phyloP scores from a whole-genome alignment of 2,329 filamentous ascomycete genomes.

The Beauveria rudraprayagi region DNA sequence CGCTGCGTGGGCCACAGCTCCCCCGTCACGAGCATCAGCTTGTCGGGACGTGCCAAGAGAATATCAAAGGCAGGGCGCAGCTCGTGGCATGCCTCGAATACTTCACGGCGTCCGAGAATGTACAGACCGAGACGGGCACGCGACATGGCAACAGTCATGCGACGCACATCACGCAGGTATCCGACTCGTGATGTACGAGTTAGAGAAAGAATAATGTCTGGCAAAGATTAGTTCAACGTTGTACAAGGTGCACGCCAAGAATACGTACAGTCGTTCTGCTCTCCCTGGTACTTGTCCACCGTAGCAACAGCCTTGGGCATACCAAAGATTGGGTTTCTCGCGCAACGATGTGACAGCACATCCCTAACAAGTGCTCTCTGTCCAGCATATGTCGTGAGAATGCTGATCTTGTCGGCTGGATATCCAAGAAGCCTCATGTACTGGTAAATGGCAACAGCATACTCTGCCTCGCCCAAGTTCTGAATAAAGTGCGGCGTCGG shows the following conservation, averaged over 20 bases:
- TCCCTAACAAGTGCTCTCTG: slow-evolving; percentile 84
- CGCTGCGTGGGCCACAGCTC: slow-evolving; percentile 75
- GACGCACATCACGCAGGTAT: slow-evolving; percentile 86
- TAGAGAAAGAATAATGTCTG: slow-evolving; percentile 88
- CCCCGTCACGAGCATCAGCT: slow-evolving; percentile 70
- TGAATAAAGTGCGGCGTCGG: slow-evolving; percentile 93
- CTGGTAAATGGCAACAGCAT: slow-evolving; percentile 88
- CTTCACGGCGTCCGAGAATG: slow-evolving; percentile 75
- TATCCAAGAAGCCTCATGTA: slow-evolving; percentile 97
- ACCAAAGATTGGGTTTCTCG: slow-evolving; percentile 76
- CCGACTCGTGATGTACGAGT: slow-evolving; percentile 83
- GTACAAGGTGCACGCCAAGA: not conserved
- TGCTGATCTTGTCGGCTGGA: slow-evolving; percentile 72
- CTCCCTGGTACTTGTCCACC: slow-evolving; percentile 97
- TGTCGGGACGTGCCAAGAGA: slow-evolving; percentile 69
- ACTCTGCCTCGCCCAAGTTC: slow-evolving; percentile 94
- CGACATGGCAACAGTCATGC: slow-evolving; percentile 88
- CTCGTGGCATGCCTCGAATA: slow-evolving; percentile 86
- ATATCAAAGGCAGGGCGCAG: slow-evolving; percentile 78
- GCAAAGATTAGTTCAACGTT: slow-evolving; percentile 15
- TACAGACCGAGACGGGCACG: slow-evolving; percentile 88
- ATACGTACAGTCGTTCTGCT: slow-evolving; percentile 92
- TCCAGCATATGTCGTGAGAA: slow-evolving; percentile 88
- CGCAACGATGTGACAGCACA: slow-evolving; percentile 76
- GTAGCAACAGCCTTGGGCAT: slow-evolving; percentile 85